A percentile compares a stretch with the other conserved stretches of the same genome.
phyloP scores from a whole-genome alignment of 176 grass and related monocot species.

The Dendrocalamus sinicus region DNA sequence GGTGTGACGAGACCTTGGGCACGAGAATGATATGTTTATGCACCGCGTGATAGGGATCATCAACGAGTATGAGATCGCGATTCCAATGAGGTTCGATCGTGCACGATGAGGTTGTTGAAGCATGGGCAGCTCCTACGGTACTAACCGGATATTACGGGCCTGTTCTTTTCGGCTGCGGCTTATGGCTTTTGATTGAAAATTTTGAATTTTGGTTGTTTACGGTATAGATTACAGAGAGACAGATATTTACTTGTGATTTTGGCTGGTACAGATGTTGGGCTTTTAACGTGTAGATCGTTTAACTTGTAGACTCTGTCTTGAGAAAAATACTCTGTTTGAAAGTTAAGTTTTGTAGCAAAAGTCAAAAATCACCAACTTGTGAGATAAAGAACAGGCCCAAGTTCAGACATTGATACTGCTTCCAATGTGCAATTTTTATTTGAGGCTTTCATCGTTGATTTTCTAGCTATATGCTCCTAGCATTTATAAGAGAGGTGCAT shows the following conservation, averaged over 20 bases:
- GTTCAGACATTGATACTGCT: background rate
- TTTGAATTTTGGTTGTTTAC: too few relatives aligned
- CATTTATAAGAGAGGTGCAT: background rate
- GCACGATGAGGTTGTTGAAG: background rate
- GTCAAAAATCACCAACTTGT: too few relatives aligned
- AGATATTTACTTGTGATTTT: too few relatives aligned
- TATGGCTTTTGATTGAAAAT: too few relatives aligned
- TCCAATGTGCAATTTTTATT: background rate
- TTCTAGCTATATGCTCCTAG: background rate
- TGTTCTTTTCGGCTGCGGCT: too few relatives aligned
- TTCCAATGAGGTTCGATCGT: background rate
- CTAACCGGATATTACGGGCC: background rate
- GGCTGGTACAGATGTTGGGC: too few relatives aligned
- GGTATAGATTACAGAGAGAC: too few relatives aligned
- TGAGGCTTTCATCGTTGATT: background rate
- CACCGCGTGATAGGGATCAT: background rate
- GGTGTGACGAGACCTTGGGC: background rate
- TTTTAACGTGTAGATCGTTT: too few relatives aligned
- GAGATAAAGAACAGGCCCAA: too few relatives aligned
- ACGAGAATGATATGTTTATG: background rate
- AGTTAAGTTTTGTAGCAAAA: too few relatives aligned
- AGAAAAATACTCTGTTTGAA: too few relatives aligned
- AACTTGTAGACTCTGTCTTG: too few relatives aligned
- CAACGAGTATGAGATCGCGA: background rate
- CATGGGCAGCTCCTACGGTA: background rate